Conservation (phyloP, 148 eudicot genomes). For the Rhododendron vialii region DNA sequence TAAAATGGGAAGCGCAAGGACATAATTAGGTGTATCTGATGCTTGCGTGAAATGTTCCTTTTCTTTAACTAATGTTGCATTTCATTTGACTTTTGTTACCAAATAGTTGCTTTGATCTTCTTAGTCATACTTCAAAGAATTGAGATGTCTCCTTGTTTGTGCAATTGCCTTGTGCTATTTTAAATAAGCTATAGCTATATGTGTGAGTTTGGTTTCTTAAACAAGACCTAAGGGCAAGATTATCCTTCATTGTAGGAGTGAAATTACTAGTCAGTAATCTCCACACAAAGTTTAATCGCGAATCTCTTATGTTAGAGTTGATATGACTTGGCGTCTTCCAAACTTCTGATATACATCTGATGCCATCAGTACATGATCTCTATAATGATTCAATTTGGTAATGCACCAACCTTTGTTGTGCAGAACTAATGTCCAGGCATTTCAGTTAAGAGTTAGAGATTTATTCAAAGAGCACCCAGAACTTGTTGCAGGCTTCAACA, state of each 20-base stretch:
- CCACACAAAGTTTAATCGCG: too few species aligned
- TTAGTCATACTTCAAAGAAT: neutral
- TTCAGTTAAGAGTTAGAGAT: neutral
- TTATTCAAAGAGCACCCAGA: conserved; percentile 1
- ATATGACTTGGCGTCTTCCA: too few species aligned
- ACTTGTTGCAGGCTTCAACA: neutral
- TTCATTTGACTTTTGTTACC: neutral
- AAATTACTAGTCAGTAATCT: too few species aligned
- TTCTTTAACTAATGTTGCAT: too few species aligned
- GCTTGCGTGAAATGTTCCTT: neutral
- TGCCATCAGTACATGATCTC: too few species aligned
- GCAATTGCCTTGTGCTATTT: neutral
- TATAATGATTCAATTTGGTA: neutral
- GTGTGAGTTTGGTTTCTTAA: neutral
- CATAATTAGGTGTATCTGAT: too few species aligned
- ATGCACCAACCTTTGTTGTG: neutral
- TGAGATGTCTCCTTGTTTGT: neutral
- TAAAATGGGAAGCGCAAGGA: too few species aligned
- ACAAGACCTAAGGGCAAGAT: neutral
- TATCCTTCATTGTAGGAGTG: neutral
- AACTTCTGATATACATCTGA: too few species aligned
- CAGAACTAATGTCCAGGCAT: neutral
- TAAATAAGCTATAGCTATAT: neutral
- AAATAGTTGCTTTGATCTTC: neutral
- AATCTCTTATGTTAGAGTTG: too few species aligned